Base-by-base conservation (phyloP, 2,329 filamentous ascomycete species). In the Rachicladosporium sp. region DNA sequence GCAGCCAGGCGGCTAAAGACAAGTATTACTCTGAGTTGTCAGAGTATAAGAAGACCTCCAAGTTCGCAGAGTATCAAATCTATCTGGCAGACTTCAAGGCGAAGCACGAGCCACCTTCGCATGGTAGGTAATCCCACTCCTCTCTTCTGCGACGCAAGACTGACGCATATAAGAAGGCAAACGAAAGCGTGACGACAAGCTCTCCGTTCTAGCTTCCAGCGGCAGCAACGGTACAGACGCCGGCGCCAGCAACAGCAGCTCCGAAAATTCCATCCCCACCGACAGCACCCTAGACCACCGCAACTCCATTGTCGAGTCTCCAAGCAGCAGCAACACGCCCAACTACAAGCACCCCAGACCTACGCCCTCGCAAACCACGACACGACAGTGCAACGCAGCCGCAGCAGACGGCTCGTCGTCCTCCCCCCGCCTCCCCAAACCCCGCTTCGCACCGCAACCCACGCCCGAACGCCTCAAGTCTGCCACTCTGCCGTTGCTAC, bases 21-120 rank as follows among this genome's bases (percentile, higher is more conserved):
- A 80, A 71, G 48, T 89, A 86, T 54, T 81, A 82, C 48, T 67
- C 71, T n/a, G 75, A 83, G 46, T 65, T 88, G 44, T 66, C 71
- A 35, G 74, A 81, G 48, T 89, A 89, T 58, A 88, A 88, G 57
- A 85, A 85, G 60, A 88, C 82, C 1, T 54, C 71, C 4, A 70
- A 80, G 36, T 86, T 78, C 54, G 73, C 69, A 41, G 71, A 76
- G 37, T 88, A 89, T 48, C 68, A 73, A 43, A 70, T 75, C 33
- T 91, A 91, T 55, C 64, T 89, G 13, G 71, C 75, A 27, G 82
- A 88, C 1, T 89, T 91, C 64, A 87, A 82, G 54, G 74, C 78
- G 35, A 82, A 81, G 55, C 80, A 88, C 48, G 41, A 41, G 27
- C 38, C 34, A 7, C 15, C 15, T 19, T 19, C 15, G 15, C 15